A percentile compares a stretch with the other conserved stretches of the same genome.
Conservation (phyloP, 768 basidiomycete species). For the Aureoboletus auriporus region DNA sequence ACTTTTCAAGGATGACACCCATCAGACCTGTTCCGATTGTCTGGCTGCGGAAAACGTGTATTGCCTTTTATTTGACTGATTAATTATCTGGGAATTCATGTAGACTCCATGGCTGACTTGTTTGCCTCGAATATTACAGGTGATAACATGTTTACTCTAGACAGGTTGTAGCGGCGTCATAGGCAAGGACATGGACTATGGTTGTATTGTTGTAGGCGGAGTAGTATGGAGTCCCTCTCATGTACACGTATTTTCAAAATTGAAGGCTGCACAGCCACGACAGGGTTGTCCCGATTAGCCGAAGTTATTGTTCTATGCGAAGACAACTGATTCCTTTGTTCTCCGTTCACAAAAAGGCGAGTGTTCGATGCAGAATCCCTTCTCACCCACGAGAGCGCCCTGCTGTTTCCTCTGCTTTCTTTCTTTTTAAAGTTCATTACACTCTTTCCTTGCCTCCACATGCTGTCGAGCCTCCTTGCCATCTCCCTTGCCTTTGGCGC, state of each 20-base stretch:
- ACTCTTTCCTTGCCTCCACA: conserved; percentile 27
- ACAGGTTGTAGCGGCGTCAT: too few species aligned
- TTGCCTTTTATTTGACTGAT: conserved; percentile 54
- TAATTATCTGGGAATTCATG: background rate
- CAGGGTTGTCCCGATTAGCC: conserved; percentile 1
- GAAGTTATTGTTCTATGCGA: conserved; percentile 26
- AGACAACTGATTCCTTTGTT: conserved; percentile 26
- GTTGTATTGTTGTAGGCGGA: conserved; percentile 1
- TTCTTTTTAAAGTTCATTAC: conserved; percentile 18
- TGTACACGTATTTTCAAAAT: conserved; percentile 15
- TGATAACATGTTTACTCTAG: background rate
- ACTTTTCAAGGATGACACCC: conserved; percentile 51
- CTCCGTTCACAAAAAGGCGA: conserved; percentile 24
- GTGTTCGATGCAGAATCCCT: conserved; percentile 10
- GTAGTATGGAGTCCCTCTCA: background rate
- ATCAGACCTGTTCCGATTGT: conserved; percentile 79
- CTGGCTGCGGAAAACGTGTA: conserved; percentile 53
- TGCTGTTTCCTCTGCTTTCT: conserved; percentile 20
- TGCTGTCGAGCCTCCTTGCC: conserved; percentile 39
- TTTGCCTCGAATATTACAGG: conserved; percentile 5
- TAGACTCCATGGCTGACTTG: conserved; percentile 4
- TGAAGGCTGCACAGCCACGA: conserved; percentile 12
- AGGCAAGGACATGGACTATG: conserved; percentile 9
- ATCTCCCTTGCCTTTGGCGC: conserved; percentile 34
- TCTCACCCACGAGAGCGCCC: conserved; percentile 13